Percentiles rank a stretch among this genome's conserved stretches.
Evolutionary conservation across 805 yeast species (phyloP).

Genomic region (Lipomyces orientalis): DNA sequence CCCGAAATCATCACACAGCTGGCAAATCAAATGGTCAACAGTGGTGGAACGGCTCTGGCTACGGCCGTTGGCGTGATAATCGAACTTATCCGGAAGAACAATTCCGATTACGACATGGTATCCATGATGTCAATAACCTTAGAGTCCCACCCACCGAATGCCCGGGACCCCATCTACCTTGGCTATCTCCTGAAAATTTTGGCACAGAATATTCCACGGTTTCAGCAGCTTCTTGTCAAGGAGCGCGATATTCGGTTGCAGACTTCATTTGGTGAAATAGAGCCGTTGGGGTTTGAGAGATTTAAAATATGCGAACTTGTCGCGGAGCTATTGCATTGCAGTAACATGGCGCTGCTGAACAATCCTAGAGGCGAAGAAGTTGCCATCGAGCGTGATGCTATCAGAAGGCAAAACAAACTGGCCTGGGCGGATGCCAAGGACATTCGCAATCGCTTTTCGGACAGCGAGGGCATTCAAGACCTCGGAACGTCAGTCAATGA

Average conservation of each 20-base stretch:
- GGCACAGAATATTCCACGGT: conserved; percentile 72
- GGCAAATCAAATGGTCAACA: conserved; percentile 78
- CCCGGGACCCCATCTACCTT: conserved; percentile 89
- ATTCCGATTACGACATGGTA: conserved; percentile 90
- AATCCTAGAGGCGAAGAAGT: conserved; percentile 73
- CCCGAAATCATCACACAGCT: conserved; percentile 68
- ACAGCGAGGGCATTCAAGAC: conserved; percentile 19
- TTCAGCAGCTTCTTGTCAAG: conserved; percentile 63
- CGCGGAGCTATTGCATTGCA: conserved; percentile 94
- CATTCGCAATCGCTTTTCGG: conserved; percentile 6
- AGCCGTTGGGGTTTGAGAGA: conserved; percentile 87
- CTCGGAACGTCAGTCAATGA: conserved; percentile 24
- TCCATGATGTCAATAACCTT: conserved; percentile 82
- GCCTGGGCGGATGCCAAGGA: not conserved
- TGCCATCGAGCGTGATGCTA: conserved; percentile 69
- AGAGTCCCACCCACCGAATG: conserved; percentile 89
- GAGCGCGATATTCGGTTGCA: conserved; percentile 48
- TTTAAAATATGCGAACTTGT: conserved; percentile 89
- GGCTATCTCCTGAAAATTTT: conserved; percentile 84
- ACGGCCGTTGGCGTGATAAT: conserved; percentile 95
- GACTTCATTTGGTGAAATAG: conserved; percentile 70
- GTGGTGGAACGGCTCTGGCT: conserved; percentile 79
- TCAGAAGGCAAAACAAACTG: conserved; percentile 52
- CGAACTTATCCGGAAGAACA: conserved; percentile 92
- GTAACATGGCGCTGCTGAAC: conserved; percentile 93